phyloP scores from a whole-genome alignment of 1,284 basidiomycete species.

The Irpex rosettiformis region DNA sequence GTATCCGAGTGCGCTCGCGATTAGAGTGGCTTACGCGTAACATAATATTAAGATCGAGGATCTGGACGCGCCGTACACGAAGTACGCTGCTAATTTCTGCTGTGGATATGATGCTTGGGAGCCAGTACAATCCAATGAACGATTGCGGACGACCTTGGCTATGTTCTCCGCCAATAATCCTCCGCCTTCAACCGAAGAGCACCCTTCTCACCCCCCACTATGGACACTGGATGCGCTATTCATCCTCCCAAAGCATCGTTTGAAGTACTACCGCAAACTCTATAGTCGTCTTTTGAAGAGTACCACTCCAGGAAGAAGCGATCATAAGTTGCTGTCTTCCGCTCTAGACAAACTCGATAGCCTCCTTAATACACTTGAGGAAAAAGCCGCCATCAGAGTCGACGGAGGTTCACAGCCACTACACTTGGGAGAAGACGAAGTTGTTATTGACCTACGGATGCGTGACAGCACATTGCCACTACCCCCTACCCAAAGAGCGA shows the following conservation, averaged over 20 bases:
- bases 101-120: slow-evolving; percentile 83
- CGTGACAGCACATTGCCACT: slow-evolving; percentile 28
- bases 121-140: slow-evolving; percentile 72
- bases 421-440: slow-evolving; percentile 44
- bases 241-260: slow-evolving; percentile 76
- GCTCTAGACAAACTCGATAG: slow-evolving; percentile 82
- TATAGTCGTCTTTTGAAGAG: slow-evolving; percentile 87
- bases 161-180: slow-evolving; percentile 67
- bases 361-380: slow-evolving; percentile 68
- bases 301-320: slow-evolving; percentile 84
- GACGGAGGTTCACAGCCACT: slow-evolving; percentile 25
- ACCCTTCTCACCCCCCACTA: slow-evolving; percentile 35
- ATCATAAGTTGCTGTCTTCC: slow-evolving; percentile 77
- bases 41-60: slow-evolving; percentile 72
- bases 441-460: slow-evolving; percentile 49
- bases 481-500: slow-evolving; percentile 22
- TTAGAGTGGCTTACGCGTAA: background rate
- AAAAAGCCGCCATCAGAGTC: slow-evolving; percentile 46
- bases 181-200: slow-evolving; percentile 35
- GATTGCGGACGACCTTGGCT: slow-evolving; percentile 66
- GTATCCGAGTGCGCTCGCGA: background rate
- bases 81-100: slow-evolving; percentile 74
- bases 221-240: slow-evolving; percentile 93
- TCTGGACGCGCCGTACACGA: slow-evolving; percentile 82
- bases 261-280: slow-evolving; percentile 84